Conservation (phyloP, 495 filamentous ascomycete genomes). For the Aspergillus homomorphus region DNA sequence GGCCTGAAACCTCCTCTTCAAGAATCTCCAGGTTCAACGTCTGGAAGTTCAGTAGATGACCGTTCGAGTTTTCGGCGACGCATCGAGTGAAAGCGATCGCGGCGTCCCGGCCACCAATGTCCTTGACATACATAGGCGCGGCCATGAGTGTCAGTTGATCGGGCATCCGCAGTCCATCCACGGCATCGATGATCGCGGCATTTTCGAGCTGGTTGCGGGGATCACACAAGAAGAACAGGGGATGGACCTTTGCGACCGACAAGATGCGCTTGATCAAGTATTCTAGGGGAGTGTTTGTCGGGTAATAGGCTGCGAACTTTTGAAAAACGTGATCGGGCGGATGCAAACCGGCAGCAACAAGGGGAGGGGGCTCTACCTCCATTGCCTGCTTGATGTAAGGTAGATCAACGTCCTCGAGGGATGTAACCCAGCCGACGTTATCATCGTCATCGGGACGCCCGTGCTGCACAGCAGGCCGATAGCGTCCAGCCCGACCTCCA, state of each 20-base stretch:
- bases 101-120: slow-evolving; percentile 28
- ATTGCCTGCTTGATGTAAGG: slow-evolving; percentile 60
- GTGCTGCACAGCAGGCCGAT: slow-evolving; percentile 61
- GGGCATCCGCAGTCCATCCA: slow-evolving; percentile 57
- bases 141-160: slow-evolving; percentile 76
- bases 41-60: slow-evolving; percentile 62
- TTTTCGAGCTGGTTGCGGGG: slow-evolving; percentile 56
- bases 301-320: slow-evolving; percentile 74
- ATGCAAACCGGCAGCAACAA: slow-evolving; percentile 70
- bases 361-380: slow-evolving; percentile 55
- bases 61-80: slow-evolving; percentile 61
- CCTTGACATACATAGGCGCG: slow-evolving; percentile 52
- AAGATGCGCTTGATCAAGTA: slow-evolving; percentile 71
- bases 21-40: slow-evolving; percentile 66
- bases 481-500: slow-evolving; percentile 88
- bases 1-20: slow-evolving; percentile 44
- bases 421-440: slow-evolving; percentile 73
- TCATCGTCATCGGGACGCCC: slow-evolving; percentile 7
- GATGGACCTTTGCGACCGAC: slow-evolving; percentile 57
- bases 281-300: slow-evolving; percentile 67
- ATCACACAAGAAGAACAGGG: slow-evolving; percentile 70
- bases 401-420: slow-evolving; percentile 69
- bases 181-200: slow-evolving; percentile 66
- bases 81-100: slow-evolving; percentile 61
- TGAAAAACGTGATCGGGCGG: slow-evolving; percentile 65